Evolutionary conservation across 176 grass and related monocot species (phyloP), one percentile per base, ranked within the genome.

Genomic region (Cenchrus purpureus): DNA sequence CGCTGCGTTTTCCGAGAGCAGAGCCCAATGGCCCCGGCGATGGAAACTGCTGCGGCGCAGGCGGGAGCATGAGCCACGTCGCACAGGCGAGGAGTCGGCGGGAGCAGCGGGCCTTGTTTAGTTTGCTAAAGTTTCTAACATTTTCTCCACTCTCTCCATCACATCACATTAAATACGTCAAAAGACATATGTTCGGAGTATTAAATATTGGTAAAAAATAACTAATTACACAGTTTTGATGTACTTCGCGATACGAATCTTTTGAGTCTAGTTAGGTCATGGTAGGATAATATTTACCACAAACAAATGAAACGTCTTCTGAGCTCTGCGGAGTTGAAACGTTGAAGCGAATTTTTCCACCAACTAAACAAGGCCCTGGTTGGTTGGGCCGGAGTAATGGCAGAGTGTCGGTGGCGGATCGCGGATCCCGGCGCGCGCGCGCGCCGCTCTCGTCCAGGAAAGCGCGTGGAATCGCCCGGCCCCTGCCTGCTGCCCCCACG

Each of bases 401-500:
- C 65, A 10, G 29, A 37, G 71, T 66, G 82, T 75, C 82, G 82
- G 82, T 76, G 71, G 29, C 31, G 46, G 61, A 66, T 65, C 59
- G 32, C 9, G 55, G 74, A 77, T 61, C 1, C n/a, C 42, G 76
- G 22, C 12, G 68, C 1, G 71, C 19, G 16, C 49, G 50, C 49
- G 11, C 64, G 64, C 64, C 13, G 3, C 56, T 6, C 1, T 22
- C 45, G 13, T 45, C 13, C 20, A 16, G 8, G 16, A 9, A 76
- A 77, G 50, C 61, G 83, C 83, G 83, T 85, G 83, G 62, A 12
- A 22, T 14, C 10, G 4, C 1, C 13, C 14, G 8, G 17, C 73
- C 51, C 37, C 37, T 40, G 34, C 34, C 34, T 34, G 34, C 34
- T 34, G 37, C 37, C 37, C 37, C 45, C 74, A 57, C 32, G 57